These are phyloP conservation scores for Scorias spongiosa DNA, from an alignment of 2,329 filamentous ascomycete genomes.

Conservation along the genomic window DNA sequence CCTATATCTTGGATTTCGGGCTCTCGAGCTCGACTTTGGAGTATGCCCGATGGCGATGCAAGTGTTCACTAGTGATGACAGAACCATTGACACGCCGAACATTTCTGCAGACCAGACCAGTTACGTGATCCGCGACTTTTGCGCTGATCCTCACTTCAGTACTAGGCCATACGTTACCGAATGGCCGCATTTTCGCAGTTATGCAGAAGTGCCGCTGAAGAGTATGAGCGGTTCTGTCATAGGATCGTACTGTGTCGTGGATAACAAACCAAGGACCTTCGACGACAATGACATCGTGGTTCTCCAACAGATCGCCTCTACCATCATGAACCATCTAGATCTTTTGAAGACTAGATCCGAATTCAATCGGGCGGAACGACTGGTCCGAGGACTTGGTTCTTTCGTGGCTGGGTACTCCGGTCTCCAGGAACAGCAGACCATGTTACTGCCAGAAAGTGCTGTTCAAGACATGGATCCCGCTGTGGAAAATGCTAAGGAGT, in stretches of 20 bases:
- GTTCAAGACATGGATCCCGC: neutral
- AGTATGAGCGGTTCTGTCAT: conserved; percentile 18
- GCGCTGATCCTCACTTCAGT: conserved; percentile 14
- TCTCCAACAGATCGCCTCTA: conserved; percentile 6
- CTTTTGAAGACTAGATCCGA: conserved; percentile 5
- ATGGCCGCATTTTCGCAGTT: conserved; percentile 19
- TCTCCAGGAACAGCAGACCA: neutral
- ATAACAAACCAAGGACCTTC: conserved; percentile 13
- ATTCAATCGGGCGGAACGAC: conserved; percentile 3
- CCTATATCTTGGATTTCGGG: conserved; percentile 18
- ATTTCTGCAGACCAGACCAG: conserved; percentile 17
- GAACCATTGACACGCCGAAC: conserved; percentile 6
- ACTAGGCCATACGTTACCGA: conserved; percentile 15
- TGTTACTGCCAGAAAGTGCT: neutral
- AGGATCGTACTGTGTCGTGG: conserved; percentile 21
- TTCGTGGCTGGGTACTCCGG: conserved; percentile 6
- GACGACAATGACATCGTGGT: conserved; percentile 6
- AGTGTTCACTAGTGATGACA: conserved; percentile 14
- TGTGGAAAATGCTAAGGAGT: neutral
- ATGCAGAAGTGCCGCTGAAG: conserved; percentile 20
- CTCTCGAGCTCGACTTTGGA: conserved; percentile 15
- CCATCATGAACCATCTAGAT: conserved; percentile 8
- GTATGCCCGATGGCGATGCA: conserved; percentile 18
- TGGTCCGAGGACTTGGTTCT: conserved; percentile 7
- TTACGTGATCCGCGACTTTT: conserved; percentile 20